phyloP scores from a whole-genome alignment of 2,329 filamentous ascomycete genomes.

The Diaporthe australafricana region DNA sequence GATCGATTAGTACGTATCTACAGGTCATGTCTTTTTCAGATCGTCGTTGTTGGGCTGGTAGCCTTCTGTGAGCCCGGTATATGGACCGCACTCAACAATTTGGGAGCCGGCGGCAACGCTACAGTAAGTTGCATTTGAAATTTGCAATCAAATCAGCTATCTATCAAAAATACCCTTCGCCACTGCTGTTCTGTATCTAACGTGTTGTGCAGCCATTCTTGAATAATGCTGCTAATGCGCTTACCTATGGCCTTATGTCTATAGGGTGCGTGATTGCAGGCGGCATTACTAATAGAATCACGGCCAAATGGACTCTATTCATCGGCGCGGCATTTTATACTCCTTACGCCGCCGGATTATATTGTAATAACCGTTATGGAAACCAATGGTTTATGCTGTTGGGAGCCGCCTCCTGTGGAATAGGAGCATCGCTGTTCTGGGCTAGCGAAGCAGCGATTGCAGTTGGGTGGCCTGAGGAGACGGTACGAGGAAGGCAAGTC shows the following conservation, averaged over 20 bases:
- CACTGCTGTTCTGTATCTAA: background rate
- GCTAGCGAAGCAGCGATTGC: slow-evolving; percentile 75
- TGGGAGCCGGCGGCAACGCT: slow-evolving; percentile 33
- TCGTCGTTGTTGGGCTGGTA: slow-evolving; percentile 31
- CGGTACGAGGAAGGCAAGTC: slow-evolving; percentile 61
- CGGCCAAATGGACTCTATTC: slow-evolving; percentile 17
- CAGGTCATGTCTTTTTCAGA: slow-evolving; percentile 34
- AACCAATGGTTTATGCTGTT: slow-evolving; percentile 73
- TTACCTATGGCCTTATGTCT: slow-evolving; percentile 31
- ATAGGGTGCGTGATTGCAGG: slow-evolving; percentile 22
- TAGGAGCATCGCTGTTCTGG: slow-evolving; percentile 76
- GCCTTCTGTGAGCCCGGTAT: slow-evolving; percentile 33
- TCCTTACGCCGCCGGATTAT: slow-evolving; percentile 72
- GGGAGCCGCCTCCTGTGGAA: slow-evolving; percentile 70
- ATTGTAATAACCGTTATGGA: slow-evolving; percentile 73
- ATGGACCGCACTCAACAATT: slow-evolving; percentile 32
- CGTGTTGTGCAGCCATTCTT: background rate
- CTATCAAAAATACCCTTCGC: no score
- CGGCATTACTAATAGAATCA: slow-evolving; percentile 22
- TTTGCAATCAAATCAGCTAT: no score
- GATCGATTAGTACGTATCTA: slow-evolving; percentile 7
- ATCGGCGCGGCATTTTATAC: slow-evolving; percentile 56
- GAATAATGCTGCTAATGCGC: slow-evolving; percentile 32
- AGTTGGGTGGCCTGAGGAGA: slow-evolving; percentile 71
- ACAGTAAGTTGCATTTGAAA: background rate